Evolutionary conservation across 2,329 filamentous ascomycete genomes (phyloP), one percentile per base, ranked within the genome.

Genomic region (Curvularia hawaiiensis): DNA sequence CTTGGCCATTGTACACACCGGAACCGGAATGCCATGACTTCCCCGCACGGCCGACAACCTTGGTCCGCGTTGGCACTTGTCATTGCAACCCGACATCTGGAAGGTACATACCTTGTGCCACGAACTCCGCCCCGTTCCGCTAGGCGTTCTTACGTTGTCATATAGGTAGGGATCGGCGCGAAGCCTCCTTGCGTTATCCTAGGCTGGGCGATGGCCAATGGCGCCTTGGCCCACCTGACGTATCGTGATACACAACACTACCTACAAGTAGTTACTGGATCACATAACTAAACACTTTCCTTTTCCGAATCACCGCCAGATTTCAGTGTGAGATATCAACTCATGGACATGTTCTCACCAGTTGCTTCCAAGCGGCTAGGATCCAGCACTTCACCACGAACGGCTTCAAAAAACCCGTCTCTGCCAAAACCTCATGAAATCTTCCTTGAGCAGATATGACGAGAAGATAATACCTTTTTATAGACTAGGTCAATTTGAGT

Each of bases 201-300:
- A 47, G 52, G 54, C 61, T 64, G 24, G 57, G 57, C 53, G 46
- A 63, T 66, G 61, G 58, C 61, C 10, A 61, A 56, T 48, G 40
- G 38, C 59, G 56, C 53, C 61, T 63, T 66, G 61, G 46, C 56
- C 18, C 24, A 45, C 52, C 52, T 35, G 11, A 18, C 16, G 3
- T 16, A 6, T 7, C 3, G 12, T 35, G 33, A 14, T 35, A 35
- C 12, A 35, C 4, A 12, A 35, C 7, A 6, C 4, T 16, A n/a
- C n/a, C n/a, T n/a, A n/a, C n/a, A n/a, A n/a, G n/a, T 12, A 35
- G 33, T 14, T n/a, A 35, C 2, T 16, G 33, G 1, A 7, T 16
- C 14, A n/a, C 14, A 35, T 12, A 6, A 31, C 3, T 12, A 14
- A 16, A n/a, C 10, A 35, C 7, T 2, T 31, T 16, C 10, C 14